Evolutionary conservation across 352 stramenopile genomes (phyloP), one percentile per base, ranked within the genome.

Genomic region (Pythium rhizo-oryzae): DNA sequence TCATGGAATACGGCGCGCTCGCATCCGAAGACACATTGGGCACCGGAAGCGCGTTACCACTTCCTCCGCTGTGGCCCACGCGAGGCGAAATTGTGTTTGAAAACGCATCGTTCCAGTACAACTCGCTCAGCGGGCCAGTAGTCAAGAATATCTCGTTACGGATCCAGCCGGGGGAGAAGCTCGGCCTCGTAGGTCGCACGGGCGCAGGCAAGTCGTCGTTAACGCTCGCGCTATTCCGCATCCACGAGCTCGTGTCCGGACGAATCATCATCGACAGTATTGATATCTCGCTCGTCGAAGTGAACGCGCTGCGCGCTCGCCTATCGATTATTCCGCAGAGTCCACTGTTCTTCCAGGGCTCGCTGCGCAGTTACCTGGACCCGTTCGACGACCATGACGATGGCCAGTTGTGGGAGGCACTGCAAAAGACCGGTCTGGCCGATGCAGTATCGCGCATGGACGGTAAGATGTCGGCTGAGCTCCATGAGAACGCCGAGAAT

Each of bases 141-240:
- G 33, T 70, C 35, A 46, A 54, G n/a, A 19, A 65, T 24, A 52
- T 89, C 9, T 66, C 71, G 35, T 13, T 92, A 93, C 47, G 21
- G 21, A 77, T 96, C 24, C 53, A 4, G 19, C n/a, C 55, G 8
- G 55, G 61, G 7, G 67, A 91, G 55, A 81, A 84, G 53, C 81
- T 89, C 70, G 91, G 87, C 35, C 74, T 97, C 5, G 86, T 96
- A 6, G 91, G 91, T 18, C 71, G 90, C 57, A 97, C 90, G 11
- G 49, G 67, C 47, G 49, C 64, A 2, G 63, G 63, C 21, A 70
- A 70, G 24, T 70, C 63, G 18, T 70, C 63, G 6, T 0, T 70
- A 9, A 54, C 49, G 33, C 56, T 70, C 43, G 63, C 63, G 5
- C 54, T 70, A 2, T 70, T 70, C 24, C 63, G 63, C 4, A 70